Percentiles rank a stretch among this genome's conserved stretches.
These are phyloP conservation scores for Oryza glumipatula DNA, from an alignment of 176 grass and related monocot species.

Conservation along the genomic window DNA sequence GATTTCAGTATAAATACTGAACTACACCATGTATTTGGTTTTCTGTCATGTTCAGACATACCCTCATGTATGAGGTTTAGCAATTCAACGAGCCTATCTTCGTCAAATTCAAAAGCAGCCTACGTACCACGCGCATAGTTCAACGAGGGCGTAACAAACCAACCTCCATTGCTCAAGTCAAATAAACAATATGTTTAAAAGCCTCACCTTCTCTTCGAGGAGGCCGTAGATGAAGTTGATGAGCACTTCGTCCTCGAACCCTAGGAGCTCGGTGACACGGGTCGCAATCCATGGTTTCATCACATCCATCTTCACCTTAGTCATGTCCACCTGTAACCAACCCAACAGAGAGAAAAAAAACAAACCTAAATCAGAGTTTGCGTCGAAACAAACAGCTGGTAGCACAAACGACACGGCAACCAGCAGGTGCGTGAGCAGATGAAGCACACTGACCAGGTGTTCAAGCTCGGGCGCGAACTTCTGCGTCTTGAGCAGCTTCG, in stretches of 20 bases:
- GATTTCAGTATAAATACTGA: neutral
- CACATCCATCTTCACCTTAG: constrained; percentile 96
- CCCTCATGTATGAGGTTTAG: neutral
- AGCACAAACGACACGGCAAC: neutral
- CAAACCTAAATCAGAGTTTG: neutral
- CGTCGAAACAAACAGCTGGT: neutral
- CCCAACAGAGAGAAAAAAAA: neutral
- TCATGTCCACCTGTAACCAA: constrained; percentile 73
- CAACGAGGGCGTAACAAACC: neutral
- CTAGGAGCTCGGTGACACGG: constrained; percentile 86
- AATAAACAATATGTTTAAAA: constrained; percentile 3
- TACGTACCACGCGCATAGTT: constrained; percentile 15
- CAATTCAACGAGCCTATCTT: neutral
- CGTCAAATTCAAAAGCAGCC: neutral
- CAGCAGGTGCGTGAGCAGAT: neutral
- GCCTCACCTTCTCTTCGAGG: constrained; percentile 72
- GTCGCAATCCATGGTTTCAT: constrained; percentile 98
- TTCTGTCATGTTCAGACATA: neutral
- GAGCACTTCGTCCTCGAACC: constrained; percentile 96
- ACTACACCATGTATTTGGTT: neutral
- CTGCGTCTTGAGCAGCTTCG: constrained; percentile 89
- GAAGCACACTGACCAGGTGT: constrained; percentile 57
- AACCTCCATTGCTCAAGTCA: neutral
- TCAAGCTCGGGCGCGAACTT: constrained; percentile 94
- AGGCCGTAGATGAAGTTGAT: constrained; percentile 97